Percentiles rank a stretch among this genome's conserved stretches.
phyloP scores from a whole-genome alignment of 2,329 filamentous ascomycete species.

The Ampelomyces quisqualis region DNA sequence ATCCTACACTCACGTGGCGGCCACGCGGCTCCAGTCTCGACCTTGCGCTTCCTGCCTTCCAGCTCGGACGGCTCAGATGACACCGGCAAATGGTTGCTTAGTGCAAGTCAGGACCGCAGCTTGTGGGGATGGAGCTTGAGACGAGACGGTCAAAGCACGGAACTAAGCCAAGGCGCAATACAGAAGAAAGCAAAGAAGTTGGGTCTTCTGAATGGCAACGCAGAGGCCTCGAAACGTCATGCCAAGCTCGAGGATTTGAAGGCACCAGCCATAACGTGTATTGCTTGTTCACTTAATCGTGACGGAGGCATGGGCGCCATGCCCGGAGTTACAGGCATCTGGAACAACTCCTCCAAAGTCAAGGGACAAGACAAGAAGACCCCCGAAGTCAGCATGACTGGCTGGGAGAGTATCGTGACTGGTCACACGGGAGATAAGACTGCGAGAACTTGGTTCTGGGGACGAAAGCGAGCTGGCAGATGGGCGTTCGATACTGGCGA shows the following conservation, averaged over 20 bases:
- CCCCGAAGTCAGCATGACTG: slow-evolving; percentile 73
- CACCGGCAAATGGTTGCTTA: slow-evolving; percentile 90
- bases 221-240: slow-evolving; percentile 60
- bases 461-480: slow-evolving; percentile 83
- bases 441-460: slow-evolving; percentile 98
- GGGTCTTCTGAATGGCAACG: slow-evolving; percentile 64
- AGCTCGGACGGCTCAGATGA: slow-evolving; percentile 87
- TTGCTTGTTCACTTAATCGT: slow-evolving; percentile 87
- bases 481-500: slow-evolving; percentile 92
- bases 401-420: slow-evolving; percentile 96
- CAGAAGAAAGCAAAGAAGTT: slow-evolving; percentile 87
- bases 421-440: slow-evolving; percentile 82
- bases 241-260: slow-evolving; percentile 73
- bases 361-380: slow-evolving; percentile 67
- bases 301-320: slow-evolving; percentile 91
- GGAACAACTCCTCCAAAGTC: slow-evolving; percentile 70
- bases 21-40: slow-evolving; percentile 82
- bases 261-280: slow-evolving; percentile 85
- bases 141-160: slow-evolving; percentile 88
- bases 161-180: slow-evolving; percentile 87
- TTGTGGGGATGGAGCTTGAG: slow-evolving; percentile 96
- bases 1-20: slow-evolving; percentile 84
- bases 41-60: slow-evolving; percentile 79
- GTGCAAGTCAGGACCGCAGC: slow-evolving; percentile 83
- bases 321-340: slow-evolving; percentile 74